A percentile compares a stretch with the other conserved stretches of the same genome.
Evolutionary conservation across 495 filamentous ascomycete genomes (phyloP).

Genomic region (Gamarada debralockiae): DNA sequence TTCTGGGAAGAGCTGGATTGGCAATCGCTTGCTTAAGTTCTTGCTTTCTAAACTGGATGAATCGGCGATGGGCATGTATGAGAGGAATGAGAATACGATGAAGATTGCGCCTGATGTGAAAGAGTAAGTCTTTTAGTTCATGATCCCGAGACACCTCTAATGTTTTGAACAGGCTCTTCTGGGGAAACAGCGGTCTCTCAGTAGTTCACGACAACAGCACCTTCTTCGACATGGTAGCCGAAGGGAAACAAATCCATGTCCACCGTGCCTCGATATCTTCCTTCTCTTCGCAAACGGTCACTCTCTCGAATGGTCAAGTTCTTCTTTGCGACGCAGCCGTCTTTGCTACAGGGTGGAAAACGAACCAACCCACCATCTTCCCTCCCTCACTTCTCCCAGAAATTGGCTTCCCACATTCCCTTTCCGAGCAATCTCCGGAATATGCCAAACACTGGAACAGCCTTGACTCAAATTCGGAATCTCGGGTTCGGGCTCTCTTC

Average conservation of each 20-base stretch:
- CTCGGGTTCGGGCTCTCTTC: conserved; percentile 13
- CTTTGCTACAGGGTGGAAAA: conserved; percentile 29
- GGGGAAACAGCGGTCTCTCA: background rate
- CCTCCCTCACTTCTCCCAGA: conserved; percentile 8
- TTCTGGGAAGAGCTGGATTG: background rate
- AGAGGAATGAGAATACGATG: conserved; percentile 1
- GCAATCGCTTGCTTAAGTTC: background rate
- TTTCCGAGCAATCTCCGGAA: background rate
- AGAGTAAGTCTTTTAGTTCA: background rate
- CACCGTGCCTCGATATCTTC: background rate
- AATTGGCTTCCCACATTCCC: conserved; percentile 1
- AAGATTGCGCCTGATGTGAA: background rate
- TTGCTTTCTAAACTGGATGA: background rate
- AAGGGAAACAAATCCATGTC: conserved; percentile 9
- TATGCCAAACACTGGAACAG: conserved; percentile 18
- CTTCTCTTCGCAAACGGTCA: background rate
- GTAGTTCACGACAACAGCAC: conserved; percentile 7
- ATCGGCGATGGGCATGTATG: background rate
- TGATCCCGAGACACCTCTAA: background rate
- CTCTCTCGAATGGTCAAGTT: conserved; percentile 13
- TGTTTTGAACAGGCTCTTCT: conserved; percentile 4
- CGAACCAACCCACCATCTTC: conserved; percentile 2
- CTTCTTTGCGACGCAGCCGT: conserved; percentile 24
- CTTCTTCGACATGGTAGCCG: conserved; percentile 3
- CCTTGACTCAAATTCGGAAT: conserved; percentile 21